Base-by-base conservation (phyloP, 345 rosid genomes). In the Punica granatum region DNA sequence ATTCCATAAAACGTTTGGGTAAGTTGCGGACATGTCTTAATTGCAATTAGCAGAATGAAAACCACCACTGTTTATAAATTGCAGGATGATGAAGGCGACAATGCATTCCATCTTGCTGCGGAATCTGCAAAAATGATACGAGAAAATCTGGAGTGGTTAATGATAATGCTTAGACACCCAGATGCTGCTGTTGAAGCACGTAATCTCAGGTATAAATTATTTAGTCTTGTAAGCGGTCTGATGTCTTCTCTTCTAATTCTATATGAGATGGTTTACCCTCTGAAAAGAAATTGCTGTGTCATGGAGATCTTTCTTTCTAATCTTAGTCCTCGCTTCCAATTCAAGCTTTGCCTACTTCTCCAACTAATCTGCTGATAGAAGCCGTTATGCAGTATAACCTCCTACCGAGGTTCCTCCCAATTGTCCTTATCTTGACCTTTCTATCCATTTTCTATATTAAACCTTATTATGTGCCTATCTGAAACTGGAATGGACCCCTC, bases 21-120 rank as follows among this genome's bases (percentile, higher is more conserved):
- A 44, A 11, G 1, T 37, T 37, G 12, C 7, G 12, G 19, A 44
- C 4, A 44, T 44, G 49, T 14, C 49, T 44, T 44, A 13, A 11
- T 44, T 44, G 49, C 11, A 7, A 28, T 13, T 56, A 0, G 18
- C 32, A 0, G 16, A 56, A 26, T 12, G 34, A 11, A 56, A 1
- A 66, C 42, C 66, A 36, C 54, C 69, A 63, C 72, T 67, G 60
- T 54, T 76, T 71, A 37, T 56, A 42, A 48, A 70, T 71, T 36
- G 60, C 83, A 92, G 99, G 96, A 90, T 69, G 99, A 94, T 81
- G 98, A 94, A 76, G 99, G 99, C 58, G 92, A 88, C 67, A 89
- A 86, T 76, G 98, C 99, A 65, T 92, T 92, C 82, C 99, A 94
- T 77, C 86, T 94, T 77, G 99, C 99, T 63, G 99, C 99, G 34